phyloP scores from a whole-genome alignment of 805 yeast species.

The Wickerhamiella vanderwaltii region DNA sequence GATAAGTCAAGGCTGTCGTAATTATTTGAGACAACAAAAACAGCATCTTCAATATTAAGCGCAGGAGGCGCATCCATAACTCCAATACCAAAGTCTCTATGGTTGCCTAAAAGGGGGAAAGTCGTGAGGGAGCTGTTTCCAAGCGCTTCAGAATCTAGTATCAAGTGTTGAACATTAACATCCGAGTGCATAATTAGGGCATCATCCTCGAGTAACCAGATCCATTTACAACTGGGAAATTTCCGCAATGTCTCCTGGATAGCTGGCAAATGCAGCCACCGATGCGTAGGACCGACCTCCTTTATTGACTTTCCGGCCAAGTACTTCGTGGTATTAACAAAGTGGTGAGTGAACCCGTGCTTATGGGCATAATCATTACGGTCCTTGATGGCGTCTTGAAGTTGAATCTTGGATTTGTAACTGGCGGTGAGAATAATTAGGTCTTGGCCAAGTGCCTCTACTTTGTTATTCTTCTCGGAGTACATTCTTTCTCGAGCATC shows the following conservation, averaged over 20 bases:
- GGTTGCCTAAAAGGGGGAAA: background rate
- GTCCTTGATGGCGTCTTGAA: background rate
- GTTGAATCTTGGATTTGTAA: background rate
- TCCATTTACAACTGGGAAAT: background rate
- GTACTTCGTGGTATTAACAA: background rate
- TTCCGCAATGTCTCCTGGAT: slow-evolving; percentile 1
- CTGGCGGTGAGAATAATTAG: background rate
- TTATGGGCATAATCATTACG: background rate
- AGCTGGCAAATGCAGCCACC: background rate
- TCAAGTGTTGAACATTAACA: background rate
- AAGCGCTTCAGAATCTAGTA: background rate
- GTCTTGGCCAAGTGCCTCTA: too few species aligned
- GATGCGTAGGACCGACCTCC: background rate
- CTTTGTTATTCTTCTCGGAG: too few species aligned
- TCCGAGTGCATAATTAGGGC: too few species aligned
- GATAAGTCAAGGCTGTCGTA: background rate
- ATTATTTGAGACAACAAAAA: slow-evolving; percentile 1
- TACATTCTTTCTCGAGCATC: too few species aligned
- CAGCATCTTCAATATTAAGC: background rate
- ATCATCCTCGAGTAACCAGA: too few species aligned
- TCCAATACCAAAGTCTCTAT: background rate
- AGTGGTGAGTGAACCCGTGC: background rate
- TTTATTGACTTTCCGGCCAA: background rate
- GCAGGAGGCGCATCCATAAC: background rate
- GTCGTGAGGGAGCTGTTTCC: background rate